Conservation (phyloP, 768 basidiomycete species). For the Omphalotus guepiniiformis region DNA sequence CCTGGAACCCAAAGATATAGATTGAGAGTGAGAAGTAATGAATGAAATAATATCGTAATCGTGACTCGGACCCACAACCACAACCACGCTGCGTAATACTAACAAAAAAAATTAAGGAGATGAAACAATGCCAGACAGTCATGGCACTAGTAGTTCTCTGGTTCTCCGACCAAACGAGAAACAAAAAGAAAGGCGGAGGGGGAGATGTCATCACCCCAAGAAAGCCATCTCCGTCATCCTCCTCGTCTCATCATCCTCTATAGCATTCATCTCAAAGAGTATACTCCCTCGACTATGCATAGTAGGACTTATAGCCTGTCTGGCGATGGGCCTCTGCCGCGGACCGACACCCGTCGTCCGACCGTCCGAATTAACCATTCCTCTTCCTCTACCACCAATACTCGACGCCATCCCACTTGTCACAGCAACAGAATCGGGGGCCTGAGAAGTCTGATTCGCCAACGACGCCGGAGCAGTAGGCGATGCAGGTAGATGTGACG, state of each 20-base stretch:
- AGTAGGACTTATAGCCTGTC: constrained; percentile 49
- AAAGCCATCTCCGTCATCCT: constrained; percentile 73
- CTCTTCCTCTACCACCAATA: constrained; percentile 10
- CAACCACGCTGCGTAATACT: too few species aligned
- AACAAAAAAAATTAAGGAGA: too few species aligned
- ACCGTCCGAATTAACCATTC: constrained; percentile 3
- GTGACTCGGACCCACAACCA: too few species aligned
- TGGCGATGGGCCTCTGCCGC: constrained; percentile 17
- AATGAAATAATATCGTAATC: too few species aligned
- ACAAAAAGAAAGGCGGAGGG: too few species aligned
- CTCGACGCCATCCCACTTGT: not conserved
- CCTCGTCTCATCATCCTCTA: constrained; percentile 66
- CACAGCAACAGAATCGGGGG: not conserved
- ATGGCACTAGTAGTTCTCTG: too few species aligned
- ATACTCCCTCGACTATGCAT: constrained; percentile 61
- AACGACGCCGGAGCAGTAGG: constrained; percentile 23
- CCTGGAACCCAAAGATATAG: too few species aligned
- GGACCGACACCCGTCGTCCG: constrained; percentile 4
- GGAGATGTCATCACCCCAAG: constrained; percentile 40
- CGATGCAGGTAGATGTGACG: constrained; percentile 35
- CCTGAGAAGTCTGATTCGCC: not conserved
- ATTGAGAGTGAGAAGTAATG: too few species aligned
- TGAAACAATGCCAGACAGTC: too few species aligned
- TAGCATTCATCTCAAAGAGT: constrained; percentile 42
- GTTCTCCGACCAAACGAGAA: too few species aligned